phyloP scores from a whole-genome alignment of 208 protist genomes.

The Leishmania aethiopica region DNA sequence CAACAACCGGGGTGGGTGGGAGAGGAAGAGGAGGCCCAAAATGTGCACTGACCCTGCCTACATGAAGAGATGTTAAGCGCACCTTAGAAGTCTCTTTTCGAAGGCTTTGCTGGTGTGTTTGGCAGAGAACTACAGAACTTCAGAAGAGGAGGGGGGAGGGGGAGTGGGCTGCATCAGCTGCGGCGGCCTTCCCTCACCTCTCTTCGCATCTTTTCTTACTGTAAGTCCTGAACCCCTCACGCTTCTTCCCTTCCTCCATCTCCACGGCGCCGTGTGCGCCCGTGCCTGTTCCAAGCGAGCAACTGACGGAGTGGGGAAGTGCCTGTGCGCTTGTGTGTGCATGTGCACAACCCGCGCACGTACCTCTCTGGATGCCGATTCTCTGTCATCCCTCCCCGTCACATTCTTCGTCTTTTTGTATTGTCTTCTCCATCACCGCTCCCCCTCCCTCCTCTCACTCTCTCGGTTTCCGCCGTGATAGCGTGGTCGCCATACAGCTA shows the following conservation, averaged over 20 bases:
- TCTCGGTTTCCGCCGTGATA: not conserved
- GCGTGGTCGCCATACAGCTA: not conserved
- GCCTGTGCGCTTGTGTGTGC: not conserved
- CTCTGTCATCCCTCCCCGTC: not conserved
- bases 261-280: not conserved
- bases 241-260: no score
- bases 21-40: not conserved
- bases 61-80: not conserved
- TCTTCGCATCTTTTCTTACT: not conserved
- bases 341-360: not conserved
- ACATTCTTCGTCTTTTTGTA: not conserved
- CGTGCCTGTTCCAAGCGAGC: not conserved
- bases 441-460: not conserved
- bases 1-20: not conserved
- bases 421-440: not conserved
- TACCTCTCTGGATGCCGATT: not conserved
- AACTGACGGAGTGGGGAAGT: not conserved
- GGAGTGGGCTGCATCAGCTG: not conserved
- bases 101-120: not conserved
- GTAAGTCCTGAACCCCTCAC: not conserved
- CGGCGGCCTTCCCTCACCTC: not conserved
- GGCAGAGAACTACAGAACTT: not conserved
- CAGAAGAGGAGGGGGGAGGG: not conserved
- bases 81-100: not conserved
- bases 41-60: not conserved